Conservation (phyloP, 768 basidiomycete genomes). For the Collybia sordida region DNA sequence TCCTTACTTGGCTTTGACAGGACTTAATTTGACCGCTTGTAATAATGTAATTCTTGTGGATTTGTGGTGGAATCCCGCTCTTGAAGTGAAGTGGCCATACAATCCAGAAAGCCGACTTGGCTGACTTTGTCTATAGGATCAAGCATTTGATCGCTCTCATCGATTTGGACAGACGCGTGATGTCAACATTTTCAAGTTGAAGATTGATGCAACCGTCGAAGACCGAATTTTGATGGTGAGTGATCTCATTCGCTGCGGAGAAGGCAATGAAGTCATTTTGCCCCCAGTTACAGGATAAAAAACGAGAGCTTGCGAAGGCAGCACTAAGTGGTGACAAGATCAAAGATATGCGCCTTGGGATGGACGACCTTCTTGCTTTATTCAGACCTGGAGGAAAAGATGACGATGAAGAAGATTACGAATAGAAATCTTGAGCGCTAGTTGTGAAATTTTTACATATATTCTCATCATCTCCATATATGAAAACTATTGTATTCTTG, state of each 20-base stretch:
- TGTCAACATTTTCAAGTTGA: slow-evolving; percentile 89
- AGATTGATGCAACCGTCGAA: slow-evolving; percentile 84
- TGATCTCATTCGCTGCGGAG: neutral
- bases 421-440: slow-evolving; percentile 2
- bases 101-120: neutral
- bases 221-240: slow-evolving; percentile 76
- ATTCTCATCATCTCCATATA: neutral
- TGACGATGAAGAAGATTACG: slow-evolving; percentile 53
- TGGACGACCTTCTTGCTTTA: slow-evolving; percentile 83
- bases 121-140: slow-evolving; percentile 51
- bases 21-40: slow-evolving; percentile 89
- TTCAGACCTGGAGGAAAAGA: slow-evolving; percentile 61
- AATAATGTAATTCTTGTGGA: slow-evolving; percentile 94
- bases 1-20: slow-evolving; percentile 30
- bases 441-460: neutral
- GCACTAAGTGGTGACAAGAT: slow-evolving; percentile 88
- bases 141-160: slow-evolving; percentile 92
- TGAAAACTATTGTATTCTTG: neutral
- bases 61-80: slow-evolving; percentile 93
- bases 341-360: slow-evolving; percentile 78
- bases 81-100: slow-evolving; percentile 55
- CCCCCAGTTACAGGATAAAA: slow-evolving; percentile 82
- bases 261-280: slow-evolving; percentile 2
- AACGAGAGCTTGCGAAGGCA: slow-evolving; percentile 80
- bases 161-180: slow-evolving; percentile 85